phyloP scores from a whole-genome alignment of 306 rosid genomes.

The Potentilla sterilis region DNA sequence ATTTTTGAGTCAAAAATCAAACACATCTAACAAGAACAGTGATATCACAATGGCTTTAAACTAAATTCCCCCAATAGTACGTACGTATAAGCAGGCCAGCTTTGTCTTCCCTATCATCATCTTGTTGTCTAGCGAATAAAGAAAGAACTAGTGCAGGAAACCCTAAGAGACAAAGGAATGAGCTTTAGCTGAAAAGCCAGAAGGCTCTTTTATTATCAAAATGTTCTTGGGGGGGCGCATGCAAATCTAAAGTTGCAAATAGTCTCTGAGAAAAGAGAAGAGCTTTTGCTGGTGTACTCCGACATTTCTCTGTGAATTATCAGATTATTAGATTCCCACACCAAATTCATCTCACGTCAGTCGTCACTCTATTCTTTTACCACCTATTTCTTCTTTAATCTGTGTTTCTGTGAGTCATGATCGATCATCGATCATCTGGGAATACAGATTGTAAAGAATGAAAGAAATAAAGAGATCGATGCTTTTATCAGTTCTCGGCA shows the following conservation, averaged over 20 bases:
- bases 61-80: background rate
- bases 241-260: conserved; percentile 27
- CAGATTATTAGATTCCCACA: conserved; percentile 34
- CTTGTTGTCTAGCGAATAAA: background rate
- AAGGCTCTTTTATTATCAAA: background rate
- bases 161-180: conserved; percentile 2
- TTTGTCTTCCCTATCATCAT: background rate
- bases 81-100: background rate
- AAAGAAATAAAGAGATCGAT: background rate
- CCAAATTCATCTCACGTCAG: conserved; percentile 1
- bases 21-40: conserved; percentile 3
- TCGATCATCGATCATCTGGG: conserved; percentile 9
- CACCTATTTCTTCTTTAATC: conserved; percentile 4
- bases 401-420: background rate
- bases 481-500: conserved; percentile 10
- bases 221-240: conserved; percentile 20
- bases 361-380: background rate
- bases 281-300: conserved; percentile 7
- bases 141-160: background rate
- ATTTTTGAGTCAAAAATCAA: background rate
- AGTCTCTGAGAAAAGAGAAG: background rate
- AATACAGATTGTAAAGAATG: background rate
- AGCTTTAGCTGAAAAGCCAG: background rate
- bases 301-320: conserved; percentile 12
- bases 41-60: background rate